Evolutionary conservation across 768 basidiomycete genomes (phyloP).

Genomic region (Leucosporidium creatinivorum): DNA sequence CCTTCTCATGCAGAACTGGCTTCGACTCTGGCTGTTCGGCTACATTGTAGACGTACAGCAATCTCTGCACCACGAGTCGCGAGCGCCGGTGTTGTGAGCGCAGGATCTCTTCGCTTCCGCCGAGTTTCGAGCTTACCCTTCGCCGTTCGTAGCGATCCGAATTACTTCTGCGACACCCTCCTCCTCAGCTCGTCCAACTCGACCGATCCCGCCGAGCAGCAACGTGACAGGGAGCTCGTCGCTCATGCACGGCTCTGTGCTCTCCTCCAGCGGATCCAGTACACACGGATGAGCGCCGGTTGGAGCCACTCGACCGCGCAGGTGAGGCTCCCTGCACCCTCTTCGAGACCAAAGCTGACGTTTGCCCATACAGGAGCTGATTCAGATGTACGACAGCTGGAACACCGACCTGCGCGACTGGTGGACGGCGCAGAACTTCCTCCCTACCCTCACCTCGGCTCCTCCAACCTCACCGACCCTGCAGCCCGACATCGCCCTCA

Average conservation of each 20-base stretch:
- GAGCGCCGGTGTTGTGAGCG: not conserved
- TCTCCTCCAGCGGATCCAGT: not conserved
- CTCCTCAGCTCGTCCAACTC: not conserved
- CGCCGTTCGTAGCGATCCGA: not conserved
- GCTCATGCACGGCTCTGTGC: conserved; percentile 1
- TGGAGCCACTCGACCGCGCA: not conserved
- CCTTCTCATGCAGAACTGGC: not conserved
- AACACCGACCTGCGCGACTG: not conserved
- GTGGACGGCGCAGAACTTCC: not conserved
- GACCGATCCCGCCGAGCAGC: not conserved
- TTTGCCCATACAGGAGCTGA: not conserved
- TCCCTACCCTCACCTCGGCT: no score
- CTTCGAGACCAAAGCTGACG: no score
- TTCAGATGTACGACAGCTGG: not conserved
- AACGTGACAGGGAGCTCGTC: not conserved
- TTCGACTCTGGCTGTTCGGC: conserved; percentile 1
- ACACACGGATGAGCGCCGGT: not conserved
- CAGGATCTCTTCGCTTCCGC: no score
- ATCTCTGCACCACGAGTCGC: conserved; percentile 2
- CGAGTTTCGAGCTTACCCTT: no score
- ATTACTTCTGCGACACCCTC: conserved; percentile 7
- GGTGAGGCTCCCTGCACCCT: no score
- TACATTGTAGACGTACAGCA: conserved; percentile 5
- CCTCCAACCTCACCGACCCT: no score
- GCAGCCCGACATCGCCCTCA: not conserved